phyloP scores from a whole-genome alignment of 345 rosid genomes.

The Aethionema arabicum region DNA sequence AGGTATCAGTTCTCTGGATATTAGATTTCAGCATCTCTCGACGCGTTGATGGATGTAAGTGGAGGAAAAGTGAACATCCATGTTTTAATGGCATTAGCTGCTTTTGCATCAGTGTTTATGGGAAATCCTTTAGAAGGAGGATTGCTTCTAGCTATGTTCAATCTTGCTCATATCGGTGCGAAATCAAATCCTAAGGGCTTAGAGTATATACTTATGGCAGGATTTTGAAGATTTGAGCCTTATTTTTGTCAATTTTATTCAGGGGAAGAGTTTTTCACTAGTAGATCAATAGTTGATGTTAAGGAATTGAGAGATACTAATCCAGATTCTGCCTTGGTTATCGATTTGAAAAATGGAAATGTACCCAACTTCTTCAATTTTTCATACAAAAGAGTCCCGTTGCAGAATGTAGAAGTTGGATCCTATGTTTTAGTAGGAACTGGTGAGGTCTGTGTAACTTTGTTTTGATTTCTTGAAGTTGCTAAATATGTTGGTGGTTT shows the following conservation, averaged over 20 bases:
- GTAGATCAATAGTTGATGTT: conserved; percentile 89
- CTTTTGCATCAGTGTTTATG: conserved; percentile 93
- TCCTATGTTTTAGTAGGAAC: conserved; percentile 84
- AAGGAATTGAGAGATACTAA: conserved; percentile 88
- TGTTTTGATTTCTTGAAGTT: conserved; percentile 1
- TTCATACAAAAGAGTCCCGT: conserved; percentile 72
- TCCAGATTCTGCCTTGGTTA: conserved; percentile 76
- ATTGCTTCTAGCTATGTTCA: conserved; percentile 92
- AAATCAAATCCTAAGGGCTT: conserved; percentile 11
- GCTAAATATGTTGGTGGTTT: conserved; percentile 10
- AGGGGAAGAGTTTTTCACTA: conserved; percentile 97
- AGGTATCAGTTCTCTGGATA: neutral
- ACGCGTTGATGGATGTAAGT: conserved; percentile 80
- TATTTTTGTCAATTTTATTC: conserved; percentile 33
- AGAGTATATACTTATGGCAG: neutral
- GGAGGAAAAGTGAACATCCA: conserved; percentile 96
- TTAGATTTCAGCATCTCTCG: conserved; percentile 89
- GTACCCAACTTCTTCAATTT: conserved; percentile 70
- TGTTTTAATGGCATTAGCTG: conserved; percentile 94
- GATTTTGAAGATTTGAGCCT: neutral
- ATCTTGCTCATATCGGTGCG: conserved; percentile 91
- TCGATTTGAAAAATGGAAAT: conserved; percentile 56
- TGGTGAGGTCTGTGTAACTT: conserved; percentile 87
- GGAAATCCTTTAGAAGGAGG: conserved; percentile 97
- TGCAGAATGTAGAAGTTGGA: conserved; percentile 79